phyloP scores from a whole-genome alignment of 2,329 filamentous ascomycete species.

The Aspergillus proliferans region DNA sequence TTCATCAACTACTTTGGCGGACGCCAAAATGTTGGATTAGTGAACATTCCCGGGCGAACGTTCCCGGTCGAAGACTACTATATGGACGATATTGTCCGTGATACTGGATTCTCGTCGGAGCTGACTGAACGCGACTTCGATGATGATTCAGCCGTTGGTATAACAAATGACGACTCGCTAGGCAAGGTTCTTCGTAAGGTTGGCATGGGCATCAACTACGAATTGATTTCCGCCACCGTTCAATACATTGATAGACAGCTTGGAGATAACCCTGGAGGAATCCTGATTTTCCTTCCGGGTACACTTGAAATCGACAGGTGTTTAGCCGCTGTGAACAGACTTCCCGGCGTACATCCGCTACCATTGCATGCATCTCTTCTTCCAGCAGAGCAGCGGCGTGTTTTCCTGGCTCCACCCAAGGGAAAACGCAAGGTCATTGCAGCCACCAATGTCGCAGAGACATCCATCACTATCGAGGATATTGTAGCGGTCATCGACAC shows the following conservation, averaged over 20 bases:
- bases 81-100: slow-evolving; percentile 75
- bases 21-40: slow-evolving; percentile 64
- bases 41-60: slow-evolving; percentile 84
- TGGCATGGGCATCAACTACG: slow-evolving; percentile 85
- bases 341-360: slow-evolving; percentile 66
- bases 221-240: slow-evolving; percentile 73
- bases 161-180: slow-evolving; percentile 44
- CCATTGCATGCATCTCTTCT: slow-evolving; percentile 89
- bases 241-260: slow-evolving; percentile 75
- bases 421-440: slow-evolving; percentile 89
- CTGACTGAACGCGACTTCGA: slow-evolving; percentile 25
- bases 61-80: slow-evolving; percentile 87
- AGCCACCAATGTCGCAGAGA: slow-evolving; percentile 95
- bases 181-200: slow-evolving; percentile 66
- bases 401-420: slow-evolving; percentile 68
- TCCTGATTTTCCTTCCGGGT: slow-evolving; percentile 92
- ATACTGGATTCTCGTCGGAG: slow-evolving; percentile 63
- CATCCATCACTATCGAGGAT: slow-evolving; percentile 97
- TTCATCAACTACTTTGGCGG: slow-evolving; percentile 79
- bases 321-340: slow-evolving; percentile 59
- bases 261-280: slow-evolving; percentile 67
- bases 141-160: slow-evolving; percentile 36
- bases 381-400: slow-evolving; percentile 77
- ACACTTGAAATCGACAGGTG: slow-evolving; percentile 85
- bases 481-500: slow-evolving; percentile 94